Base-by-base conservation (phyloP, 1,284 basidiomycete genomes). In the Moesziomyces antarcticus region DNA sequence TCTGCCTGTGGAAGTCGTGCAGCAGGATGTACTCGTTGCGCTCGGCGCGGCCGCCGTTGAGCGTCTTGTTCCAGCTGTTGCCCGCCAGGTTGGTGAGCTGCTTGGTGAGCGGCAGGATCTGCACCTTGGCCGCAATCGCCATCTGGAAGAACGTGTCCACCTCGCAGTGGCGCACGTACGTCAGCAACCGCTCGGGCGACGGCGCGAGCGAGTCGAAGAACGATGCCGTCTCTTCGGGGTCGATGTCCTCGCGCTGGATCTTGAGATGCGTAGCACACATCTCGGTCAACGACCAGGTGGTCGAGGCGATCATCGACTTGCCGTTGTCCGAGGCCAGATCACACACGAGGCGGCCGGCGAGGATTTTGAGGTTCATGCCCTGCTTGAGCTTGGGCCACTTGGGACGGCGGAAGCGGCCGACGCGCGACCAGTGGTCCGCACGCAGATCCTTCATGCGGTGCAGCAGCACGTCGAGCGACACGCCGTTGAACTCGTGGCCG, bases 11-110 rank as follows among this genome's bases (percentile, higher is more conserved):
- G 86, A 99, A 99, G 83, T 98, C 95, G 85, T 99, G 97, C 20
- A 99, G 87, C 66, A 99, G 86, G 89, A 99, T 99, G 87, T 96
- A 99, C 85, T 99, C 97, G 85, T 99, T 99, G 40, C 97, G 92
- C 83, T 98, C 95, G 0, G 97, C 95, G 69, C 97, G 93, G 76
- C 96, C 96, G 30, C 82, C 81, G 51, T 81, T 82, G 47, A 84
- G 75, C 33, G 81, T 82, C 63, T 82, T 75, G 51, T 79, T 82
- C 96, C 97, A 99, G 41, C 93, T 91, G 82, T 99, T 99, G 10
- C 97, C 97, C 53, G 97, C 95, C n/a, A 99, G 88, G 82, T 93
- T 95, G 2, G 96, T 99, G 45, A 99, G 86, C 82, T 99, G 96
- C 82, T 91, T 92, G 0, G 97, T 98, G 75, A 99, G 85, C 0